Evolutionary conservation across 257 asterid species (phyloP).

Genomic region (Scutellaria barbata): DNA sequence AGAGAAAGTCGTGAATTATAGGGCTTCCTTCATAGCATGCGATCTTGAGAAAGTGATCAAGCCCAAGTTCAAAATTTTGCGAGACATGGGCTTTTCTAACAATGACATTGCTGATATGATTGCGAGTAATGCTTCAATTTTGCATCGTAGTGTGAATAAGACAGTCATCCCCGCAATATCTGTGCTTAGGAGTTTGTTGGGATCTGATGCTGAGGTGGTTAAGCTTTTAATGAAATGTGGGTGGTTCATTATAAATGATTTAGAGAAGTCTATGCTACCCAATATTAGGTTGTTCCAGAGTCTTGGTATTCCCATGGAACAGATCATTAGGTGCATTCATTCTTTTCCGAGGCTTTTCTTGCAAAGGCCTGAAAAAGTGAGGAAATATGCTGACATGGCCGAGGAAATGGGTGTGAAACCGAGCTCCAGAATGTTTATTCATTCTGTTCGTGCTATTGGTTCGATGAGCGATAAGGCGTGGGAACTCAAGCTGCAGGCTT

Average conservation of each 20-base stretch:
- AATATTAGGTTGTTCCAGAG: conserved; percentile 44
- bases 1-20: conserved; percentile 33
- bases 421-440: conserved; percentile 30
- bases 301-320: conserved; percentile 29
- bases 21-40: conserved; percentile 28
- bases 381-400: conserved; percentile 35
- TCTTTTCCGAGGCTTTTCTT: conserved; percentile 39
- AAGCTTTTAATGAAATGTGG: conserved; percentile 34
- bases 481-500: conserved; percentile 35
- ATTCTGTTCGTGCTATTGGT: conserved; percentile 26
- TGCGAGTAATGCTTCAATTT: conserved; percentile 32
- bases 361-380: conserved; percentile 38
- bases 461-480: conserved; percentile 30
- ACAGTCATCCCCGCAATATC: conserved; percentile 33
- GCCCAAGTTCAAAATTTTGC: conserved; percentile 47
- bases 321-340: conserved; percentile 20
- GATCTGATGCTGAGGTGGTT: conserved; percentile 36
- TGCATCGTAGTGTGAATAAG: conserved; percentile 32
- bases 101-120: conserved; percentile 37
- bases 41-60: conserved; percentile 36
- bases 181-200: conserved; percentile 33
- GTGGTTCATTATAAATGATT: conserved; percentile 34
- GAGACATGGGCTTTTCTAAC: conserved; percentile 28
- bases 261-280: conserved; percentile 44
- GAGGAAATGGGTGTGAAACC: conserved; percentile 32